Base-by-base conservation (phyloP, 2,329 filamentous ascomycete species). In the Colletotrichum theobromicola region DNA sequence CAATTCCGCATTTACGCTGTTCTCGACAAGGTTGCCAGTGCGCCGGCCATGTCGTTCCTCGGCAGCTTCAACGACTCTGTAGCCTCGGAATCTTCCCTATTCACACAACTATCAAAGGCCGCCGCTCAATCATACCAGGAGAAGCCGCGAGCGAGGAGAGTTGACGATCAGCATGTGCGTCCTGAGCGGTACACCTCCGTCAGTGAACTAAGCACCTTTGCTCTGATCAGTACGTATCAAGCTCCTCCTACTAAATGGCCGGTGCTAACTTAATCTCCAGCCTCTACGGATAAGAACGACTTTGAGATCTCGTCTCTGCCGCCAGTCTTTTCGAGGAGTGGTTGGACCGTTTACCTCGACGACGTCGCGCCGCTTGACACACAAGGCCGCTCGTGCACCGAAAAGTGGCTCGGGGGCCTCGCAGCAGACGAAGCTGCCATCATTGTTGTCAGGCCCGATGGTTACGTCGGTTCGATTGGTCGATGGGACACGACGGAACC, bases 1-100 rank as follows among this genome's bases (percentile, higher is more conserved):
- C 94, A 95, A 79, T 96, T 95, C 85, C 90, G 93, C 64, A 89
- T 95, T 50, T 95, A 94, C 81, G 88, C 95, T 74, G 89, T 95
- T 72, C 88, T 91, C 73, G 90, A 89, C 78, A 87, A 94, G 78
- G 86, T 94, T 3, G 85, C 87, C 67, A 21, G 24, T 3, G 26
- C 58, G 2, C 81, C 87, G 26, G 87, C 88, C 5, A 84, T 83
- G 65, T 83, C 84, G 1, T 94, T 94, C 82, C 85, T 95, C 26
- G 84, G 88, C 4, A 86, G 85, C 0, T 87, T 95, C 32, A 93
- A 89, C 77, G 83, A 86, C 21, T 83, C 87, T 8, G 85, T 94
- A 57, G 85, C 87, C 1, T 84, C 87, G 1, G 80, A 82, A 24
- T 82, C 83, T 6, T 91, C 89, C 1, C 87, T 93, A 37, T 85